Percentiles rank a stretch among this genome's conserved stretches.
Evolutionary conservation across 768 basidiomycete species (phyloP).

Genomic region (Termitomyces sp.): DNA sequence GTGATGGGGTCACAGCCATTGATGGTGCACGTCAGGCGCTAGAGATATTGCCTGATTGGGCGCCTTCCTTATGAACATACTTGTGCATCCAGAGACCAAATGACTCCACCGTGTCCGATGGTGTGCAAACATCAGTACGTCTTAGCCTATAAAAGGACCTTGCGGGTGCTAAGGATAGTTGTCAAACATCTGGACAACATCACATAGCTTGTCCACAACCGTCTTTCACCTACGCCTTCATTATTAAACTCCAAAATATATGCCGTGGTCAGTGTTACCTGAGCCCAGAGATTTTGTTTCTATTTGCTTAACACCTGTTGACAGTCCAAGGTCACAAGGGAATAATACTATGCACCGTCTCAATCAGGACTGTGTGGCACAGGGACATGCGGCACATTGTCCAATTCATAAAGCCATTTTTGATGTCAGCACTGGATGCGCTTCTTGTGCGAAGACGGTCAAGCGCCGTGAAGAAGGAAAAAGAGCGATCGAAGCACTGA

Average conservation of each 20-base stretch:
- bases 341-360: slow-evolving; percentile 1
- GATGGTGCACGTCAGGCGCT: neutral
- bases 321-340: slow-evolving; percentile 2
- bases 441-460: neutral
- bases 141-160: neutral
- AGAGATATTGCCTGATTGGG: neutral
- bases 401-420: neutral
- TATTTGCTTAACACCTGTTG: neutral
- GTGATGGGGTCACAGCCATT: neutral
- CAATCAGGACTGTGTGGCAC: slow-evolving; percentile 1
- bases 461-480: slow-evolving; percentile 1
- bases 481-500: slow-evolving; percentile 2
- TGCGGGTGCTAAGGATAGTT: neutral
- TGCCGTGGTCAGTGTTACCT: neutral
- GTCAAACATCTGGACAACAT: neutral
- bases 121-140: neutral
- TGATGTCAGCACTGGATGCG: neutral
- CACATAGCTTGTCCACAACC: neutral
- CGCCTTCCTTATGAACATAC: neutral
- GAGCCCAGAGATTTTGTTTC: neutral
- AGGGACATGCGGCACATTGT: slow-evolving; percentile 3
- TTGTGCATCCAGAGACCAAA: neutral
- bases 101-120: neutral
- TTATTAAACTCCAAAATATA: neutral
- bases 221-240: neutral